These are phyloP conservation scores for Amanita polypyramis DNA, from an alignment of 768 basidiomycete genomes.

Conservation along the genomic window DNA sequence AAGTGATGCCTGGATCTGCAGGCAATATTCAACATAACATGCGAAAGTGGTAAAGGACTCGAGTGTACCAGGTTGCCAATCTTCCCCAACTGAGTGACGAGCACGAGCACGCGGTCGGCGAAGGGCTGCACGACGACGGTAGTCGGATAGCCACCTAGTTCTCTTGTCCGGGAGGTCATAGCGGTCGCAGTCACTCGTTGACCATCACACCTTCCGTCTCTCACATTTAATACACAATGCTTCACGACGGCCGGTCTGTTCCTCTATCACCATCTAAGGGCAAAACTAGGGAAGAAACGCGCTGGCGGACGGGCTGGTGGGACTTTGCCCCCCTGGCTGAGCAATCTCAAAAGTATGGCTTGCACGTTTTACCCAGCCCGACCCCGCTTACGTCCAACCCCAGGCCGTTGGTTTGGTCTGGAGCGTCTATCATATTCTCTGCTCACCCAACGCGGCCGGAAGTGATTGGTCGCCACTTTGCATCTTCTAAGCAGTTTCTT, in stretches of 20 bases:
- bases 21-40: slow-evolving; percentile 7
- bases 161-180: slow-evolving; percentile 20
- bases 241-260: slow-evolving; percentile 3
- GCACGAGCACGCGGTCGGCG: slow-evolving; percentile 72
- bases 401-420: slow-evolving; percentile 68
- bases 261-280: slow-evolving; percentile 37
- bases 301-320: slow-evolving; percentile 68
- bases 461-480: slow-evolving; percentile 54
- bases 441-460: slow-evolving; percentile 54
- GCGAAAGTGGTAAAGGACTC: not conserved
- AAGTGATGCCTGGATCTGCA: slow-evolving; percentile 72
- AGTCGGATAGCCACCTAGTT: slow-evolving; percentile 49
- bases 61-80: slow-evolving; percentile 68
- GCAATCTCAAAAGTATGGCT: slow-evolving; percentile 37
- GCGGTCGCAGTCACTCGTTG: not conserved
- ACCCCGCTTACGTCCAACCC: slow-evolving; percentile 3
- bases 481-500: slow-evolving; percentile 55
- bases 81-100: slow-evolving; percentile 87
- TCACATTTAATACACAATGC: not conserved
- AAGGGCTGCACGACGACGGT: slow-evolving; percentile 73
- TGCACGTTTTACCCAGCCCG: not conserved
- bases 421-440: slow-evolving; percentile 57
- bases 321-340: slow-evolving; percentile 56
- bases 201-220: not conserved
- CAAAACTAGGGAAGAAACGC: slow-evolving; percentile 38